Conservation (phyloP, 768 basidiomycete species). For the Mycena chlorophos region DNA sequence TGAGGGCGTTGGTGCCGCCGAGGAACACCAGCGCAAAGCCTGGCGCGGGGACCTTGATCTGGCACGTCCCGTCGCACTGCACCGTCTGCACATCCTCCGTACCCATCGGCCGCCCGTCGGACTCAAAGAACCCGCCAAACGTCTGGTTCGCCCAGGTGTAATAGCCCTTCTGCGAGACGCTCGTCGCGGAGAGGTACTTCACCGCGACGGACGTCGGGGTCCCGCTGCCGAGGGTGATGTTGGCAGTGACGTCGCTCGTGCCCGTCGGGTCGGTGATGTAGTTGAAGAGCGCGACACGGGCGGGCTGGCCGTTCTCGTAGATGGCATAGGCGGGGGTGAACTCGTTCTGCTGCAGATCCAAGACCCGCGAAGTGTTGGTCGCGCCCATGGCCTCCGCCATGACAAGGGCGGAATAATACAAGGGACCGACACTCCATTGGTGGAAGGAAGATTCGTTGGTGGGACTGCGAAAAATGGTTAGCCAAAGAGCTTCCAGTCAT, state of each 20-base stretch:
- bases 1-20: conserved; percentile 41
- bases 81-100: conserved; percentile 55
- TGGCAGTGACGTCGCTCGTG: conserved; percentile 52
- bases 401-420: conserved; percentile 72
- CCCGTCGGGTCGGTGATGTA: conserved; percentile 63
- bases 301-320: conserved; percentile 65
- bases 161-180: conserved; percentile 9
- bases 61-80: conserved; percentile 59
- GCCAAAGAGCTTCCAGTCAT: too few relatives aligned
- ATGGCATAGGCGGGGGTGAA: conserved; percentile 71
- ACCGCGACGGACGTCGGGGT: conserved; percentile 53
- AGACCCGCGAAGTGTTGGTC: conserved; percentile 58
- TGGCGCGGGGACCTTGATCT: conserved; percentile 64
- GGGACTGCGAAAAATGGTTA: too few relatives aligned
- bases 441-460: conserved; percentile 59
- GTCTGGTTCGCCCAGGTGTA: conserved; percentile 36
- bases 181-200: conserved; percentile 39
- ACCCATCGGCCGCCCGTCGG: conserved; percentile 67
- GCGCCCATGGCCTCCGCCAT: conserved; percentile 69
- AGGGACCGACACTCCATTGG: conserved; percentile 72
- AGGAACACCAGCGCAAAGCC: conserved; percentile 77
- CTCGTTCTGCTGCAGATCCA: conserved; percentile 59
- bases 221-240: conserved; percentile 45
- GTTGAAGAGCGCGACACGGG: conserved; percentile 70
- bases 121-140: conserved; percentile 57